A percentile compares a stretch with the other conserved stretches of the same genome.
phyloP scores from a whole-genome alignment of 2,329 filamentous ascomycete species.

The Neofusicoccum parvum region DNA sequence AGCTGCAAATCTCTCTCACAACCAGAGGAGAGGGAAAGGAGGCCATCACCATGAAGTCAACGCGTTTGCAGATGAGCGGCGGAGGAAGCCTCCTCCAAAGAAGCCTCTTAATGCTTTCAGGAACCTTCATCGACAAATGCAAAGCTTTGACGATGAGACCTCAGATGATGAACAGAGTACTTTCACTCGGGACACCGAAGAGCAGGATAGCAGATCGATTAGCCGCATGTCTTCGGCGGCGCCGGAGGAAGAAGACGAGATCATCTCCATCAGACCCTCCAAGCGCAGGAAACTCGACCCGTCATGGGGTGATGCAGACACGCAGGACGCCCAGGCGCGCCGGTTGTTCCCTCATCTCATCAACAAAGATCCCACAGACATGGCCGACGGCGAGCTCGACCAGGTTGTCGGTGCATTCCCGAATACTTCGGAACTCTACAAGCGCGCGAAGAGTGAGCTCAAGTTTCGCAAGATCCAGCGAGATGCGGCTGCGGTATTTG shows the following conservation, averaged over 20 bases:
- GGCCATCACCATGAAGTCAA: slow-evolving; percentile 34
- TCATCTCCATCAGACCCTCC: slow-evolving; percentile 44
- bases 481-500: slow-evolving; percentile 80
- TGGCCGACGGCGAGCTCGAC: slow-evolving; percentile 66
- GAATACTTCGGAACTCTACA: slow-evolving; percentile 67
- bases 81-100: slow-evolving; percentile 56
- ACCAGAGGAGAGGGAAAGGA: slow-evolving; percentile 10
- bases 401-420: slow-evolving; percentile 55
- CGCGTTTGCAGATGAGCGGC: slow-evolving; percentile 60
- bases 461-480: slow-evolving; percentile 75
- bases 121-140: slow-evolving; percentile 78
- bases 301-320: slow-evolving; percentile 52
- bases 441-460: slow-evolving; percentile 66
- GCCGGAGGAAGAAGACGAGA: slow-evolving; percentile 55
- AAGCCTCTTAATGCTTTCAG: slow-evolving; percentile 68
- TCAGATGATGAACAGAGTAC: slow-evolving; percentile 78
- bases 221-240: slow-evolving; percentile 65
- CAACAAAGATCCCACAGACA: slow-evolving; percentile 68
- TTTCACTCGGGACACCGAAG: slow-evolving; percentile 76
- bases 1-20: slow-evolving; percentile 1
- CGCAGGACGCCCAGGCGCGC: slow-evolving; percentile 50
- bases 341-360: slow-evolving; percentile 52
- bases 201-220: slow-evolving; percentile 77
- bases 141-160: slow-evolving; percentile 73
- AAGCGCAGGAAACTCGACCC: slow-evolving; percentile 50